phyloP scores from a whole-genome alignment of 805 yeast species.

The Monosporozyma yasuniensis region DNA sequence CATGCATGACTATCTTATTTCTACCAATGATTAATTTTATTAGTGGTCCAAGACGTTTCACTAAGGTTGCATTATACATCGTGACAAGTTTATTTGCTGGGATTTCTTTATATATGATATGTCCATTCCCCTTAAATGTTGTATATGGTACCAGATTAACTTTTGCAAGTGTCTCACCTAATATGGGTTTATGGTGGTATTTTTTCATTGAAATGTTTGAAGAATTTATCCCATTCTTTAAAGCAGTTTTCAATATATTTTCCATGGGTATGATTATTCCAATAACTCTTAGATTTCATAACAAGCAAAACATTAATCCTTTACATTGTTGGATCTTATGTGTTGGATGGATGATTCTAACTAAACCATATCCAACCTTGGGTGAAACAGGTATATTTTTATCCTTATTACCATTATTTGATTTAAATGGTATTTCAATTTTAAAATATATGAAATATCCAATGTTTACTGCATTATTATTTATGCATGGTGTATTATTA shows the following conservation, averaged over 20 bases:
- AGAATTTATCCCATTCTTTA: slow-evolving; percentile 74
- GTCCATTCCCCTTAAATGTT: not conserved
- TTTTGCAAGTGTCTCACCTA: slow-evolving; percentile 72
- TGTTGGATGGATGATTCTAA: slow-evolving; percentile 48
- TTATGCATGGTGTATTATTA: slow-evolving; percentile 51
- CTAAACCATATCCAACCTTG: slow-evolving; percentile 79
- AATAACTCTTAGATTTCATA: slow-evolving; percentile 54
- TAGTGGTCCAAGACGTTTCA: not conserved
- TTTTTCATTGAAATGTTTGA: slow-evolving; percentile 92
- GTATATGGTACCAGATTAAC: slow-evolving; percentile 43
- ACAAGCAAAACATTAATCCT: slow-evolving; percentile 33
- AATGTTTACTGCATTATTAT: slow-evolving; percentile 42
- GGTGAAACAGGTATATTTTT: slow-evolving; percentile 61
- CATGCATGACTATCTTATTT: slow-evolving; percentile 51
- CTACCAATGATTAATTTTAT: slow-evolving; percentile 35
- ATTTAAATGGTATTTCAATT: slow-evolving; percentile 25
- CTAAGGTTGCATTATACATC: slow-evolving; percentile 17
- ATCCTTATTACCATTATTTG: slow-evolving; percentile 39
- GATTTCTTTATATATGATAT: not conserved
- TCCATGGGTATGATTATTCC: slow-evolving; percentile 62
- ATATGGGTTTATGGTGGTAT: slow-evolving; percentile 98
- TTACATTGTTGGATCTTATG: slow-evolving; percentile 45
- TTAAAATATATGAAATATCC: slow-evolving; percentile 40
- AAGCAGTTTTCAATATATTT: slow-evolving; percentile 75
- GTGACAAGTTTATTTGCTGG: slow-evolving; percentile 30